These are phyloP conservation scores for Naganishia antarctica DNA, from an alignment of 768 basidiomycete genomes.

Conservation along the genomic window DNA sequence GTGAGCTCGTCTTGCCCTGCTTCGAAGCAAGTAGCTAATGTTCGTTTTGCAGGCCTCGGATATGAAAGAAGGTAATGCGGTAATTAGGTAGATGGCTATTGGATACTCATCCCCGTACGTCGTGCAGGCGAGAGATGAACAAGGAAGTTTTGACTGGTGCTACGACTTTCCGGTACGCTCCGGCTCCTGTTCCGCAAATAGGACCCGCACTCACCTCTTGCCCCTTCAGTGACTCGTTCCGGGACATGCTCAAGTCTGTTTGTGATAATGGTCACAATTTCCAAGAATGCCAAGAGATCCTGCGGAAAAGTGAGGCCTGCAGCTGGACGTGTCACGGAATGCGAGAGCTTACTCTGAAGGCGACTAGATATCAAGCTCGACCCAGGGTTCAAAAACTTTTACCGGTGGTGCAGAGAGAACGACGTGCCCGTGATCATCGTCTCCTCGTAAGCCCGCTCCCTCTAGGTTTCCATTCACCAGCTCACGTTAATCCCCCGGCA, in stretches of 20 bases:
- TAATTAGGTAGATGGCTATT: no score
- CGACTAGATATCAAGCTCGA: slow-evolving; percentile 76
- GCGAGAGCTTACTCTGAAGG: no score
- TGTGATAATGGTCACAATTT: slow-evolving; percentile 66
- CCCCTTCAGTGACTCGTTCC: slow-evolving; percentile 70
- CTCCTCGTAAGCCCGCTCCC: slow-evolving; percentile 60
- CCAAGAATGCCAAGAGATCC: slow-evolving; percentile 73
- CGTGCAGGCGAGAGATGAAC: slow-evolving; percentile 60
- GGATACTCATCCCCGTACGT: not conserved
- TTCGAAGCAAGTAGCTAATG: not conserved
- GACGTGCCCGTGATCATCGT: slow-evolving; percentile 88
- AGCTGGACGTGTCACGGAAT: no score
- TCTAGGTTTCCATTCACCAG: not conserved
- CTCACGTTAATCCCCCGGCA: slow-evolving; percentile 41
- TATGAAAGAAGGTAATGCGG: slow-evolving; percentile 57
- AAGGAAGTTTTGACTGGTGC: slow-evolving; percentile 64
- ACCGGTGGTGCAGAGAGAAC: slow-evolving; percentile 70
- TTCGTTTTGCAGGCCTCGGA: slow-evolving; percentile 55
- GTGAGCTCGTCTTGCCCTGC: slow-evolving; percentile 40
- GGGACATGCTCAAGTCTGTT: slow-evolving; percentile 77
- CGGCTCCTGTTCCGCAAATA: slow-evolving; percentile 1
- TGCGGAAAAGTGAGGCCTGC: slow-evolving; percentile 61
- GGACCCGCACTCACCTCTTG: not conserved
- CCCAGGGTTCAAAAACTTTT: slow-evolving; percentile 81
- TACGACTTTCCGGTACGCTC: slow-evolving; percentile 62